These are phyloP conservation scores for Panus rudis DNA, from an alignment of 768 basidiomycete species.

Conservation along the genomic window DNA sequence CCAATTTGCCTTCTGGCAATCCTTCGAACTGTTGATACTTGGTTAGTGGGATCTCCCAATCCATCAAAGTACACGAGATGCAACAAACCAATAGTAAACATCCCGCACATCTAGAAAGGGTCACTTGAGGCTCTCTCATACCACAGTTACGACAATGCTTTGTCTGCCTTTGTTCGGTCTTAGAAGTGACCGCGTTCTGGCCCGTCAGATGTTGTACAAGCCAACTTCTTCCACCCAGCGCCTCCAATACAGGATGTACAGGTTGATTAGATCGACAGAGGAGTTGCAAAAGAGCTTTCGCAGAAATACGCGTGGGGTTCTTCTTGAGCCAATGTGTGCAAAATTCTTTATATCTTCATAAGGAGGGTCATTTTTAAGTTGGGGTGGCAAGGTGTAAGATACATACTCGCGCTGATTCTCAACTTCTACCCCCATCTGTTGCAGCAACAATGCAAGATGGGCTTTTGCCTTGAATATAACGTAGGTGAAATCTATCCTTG, in stretches of 20 bases:
- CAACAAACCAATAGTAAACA: constrained; percentile 21
- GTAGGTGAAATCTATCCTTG: no score
- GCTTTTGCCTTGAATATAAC: neutral
- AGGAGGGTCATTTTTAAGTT: neutral
- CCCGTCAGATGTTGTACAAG: constrained; percentile 6
- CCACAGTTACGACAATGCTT: constrained; percentile 16
- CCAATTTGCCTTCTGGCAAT: constrained; percentile 20
- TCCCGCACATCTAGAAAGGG: constrained; percentile 13
- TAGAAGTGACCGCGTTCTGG: no score
- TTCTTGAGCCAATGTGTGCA: constrained; percentile 15
- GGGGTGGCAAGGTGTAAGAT: neutral
- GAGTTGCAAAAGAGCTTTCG: neutral
- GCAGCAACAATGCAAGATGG: constrained; percentile 11
- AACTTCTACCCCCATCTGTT: constrained; percentile 7
- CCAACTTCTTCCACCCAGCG: constrained; percentile 16
- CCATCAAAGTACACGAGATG: neutral
- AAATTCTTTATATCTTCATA: constrained; percentile 3
- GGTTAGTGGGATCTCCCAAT: neutral
- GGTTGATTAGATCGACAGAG: constrained; percentile 4
- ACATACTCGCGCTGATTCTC: constrained; percentile 13
- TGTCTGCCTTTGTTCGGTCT: constrained; percentile 10
- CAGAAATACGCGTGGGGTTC: constrained; percentile 9
- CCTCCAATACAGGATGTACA: constrained; percentile 10
- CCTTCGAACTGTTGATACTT: constrained; percentile 13
- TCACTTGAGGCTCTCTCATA: constrained; percentile 11